Base-by-base conservation (phyloP, 371 early-diverging fungal genomes). In the Entomophthora muscae region DNA sequence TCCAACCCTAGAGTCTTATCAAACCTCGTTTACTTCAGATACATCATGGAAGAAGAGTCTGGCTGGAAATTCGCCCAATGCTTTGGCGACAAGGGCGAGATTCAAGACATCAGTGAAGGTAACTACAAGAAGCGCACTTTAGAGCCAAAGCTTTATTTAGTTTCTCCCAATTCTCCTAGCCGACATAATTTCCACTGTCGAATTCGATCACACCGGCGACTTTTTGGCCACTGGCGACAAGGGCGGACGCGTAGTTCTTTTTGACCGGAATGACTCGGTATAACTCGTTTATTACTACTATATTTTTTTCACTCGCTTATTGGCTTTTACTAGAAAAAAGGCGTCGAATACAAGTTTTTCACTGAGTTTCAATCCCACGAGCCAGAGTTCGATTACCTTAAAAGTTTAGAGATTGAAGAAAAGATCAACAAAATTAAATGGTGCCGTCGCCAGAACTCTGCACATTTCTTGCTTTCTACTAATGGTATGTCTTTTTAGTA, bases 331-430 rank as follows among this genome's bases (percentile, higher is more conserved):
- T 71, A 95, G 96, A 98, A 96, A 80, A 91, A 94, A 73, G 88
- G 90, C n/a, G 95, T 96, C 75, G 98, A 97, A 73, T 98, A 97
- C 83, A 91, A 91, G 76, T 97, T 98, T 71, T 90, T 91, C 69
- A 95, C 98, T 53, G 98, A 98, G 74, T 98, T 98, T 70, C 98
- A 98, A 72, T 96, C 96, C 62, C 99, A 99, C 78, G 93, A 96
- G 72, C 91, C 98, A 32, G 98, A 97, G 80, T 98, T 99, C 70
- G 99, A 99, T 76, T 98, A 98, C 73, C 82, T 99, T 63, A 98
- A 98, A 79, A 93, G 92, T 79, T 81, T 98, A 73, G 98, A 98
- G 72, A 98, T 99, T 64, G 94, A 97, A 72, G 99, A 99, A 70
- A 97, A 98, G 75, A 98, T 99, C 75, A 97, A 97, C 75, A 91